Evolutionary conservation across 2,329 filamentous ascomycete genomes (phyloP).

Genomic region (Botrytis elliptica): DNA sequence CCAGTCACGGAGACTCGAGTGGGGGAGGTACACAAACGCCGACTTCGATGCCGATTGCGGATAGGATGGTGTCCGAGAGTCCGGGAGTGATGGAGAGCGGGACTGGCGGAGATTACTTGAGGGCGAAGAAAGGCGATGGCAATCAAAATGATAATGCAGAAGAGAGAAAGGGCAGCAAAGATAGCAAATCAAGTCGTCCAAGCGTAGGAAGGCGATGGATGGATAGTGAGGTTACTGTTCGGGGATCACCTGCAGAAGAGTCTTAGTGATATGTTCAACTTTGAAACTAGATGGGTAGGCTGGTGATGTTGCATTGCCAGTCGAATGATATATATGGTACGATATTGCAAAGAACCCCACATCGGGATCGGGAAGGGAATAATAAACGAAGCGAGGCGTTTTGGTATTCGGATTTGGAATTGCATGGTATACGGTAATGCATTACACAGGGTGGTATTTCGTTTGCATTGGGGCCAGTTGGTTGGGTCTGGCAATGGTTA

Average conservation of each 20-base stretch:
- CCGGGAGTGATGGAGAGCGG: neutral
- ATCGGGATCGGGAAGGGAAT: neutral
- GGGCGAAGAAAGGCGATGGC: neutral
- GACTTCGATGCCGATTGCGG: neutral
- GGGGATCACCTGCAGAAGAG: neutral
- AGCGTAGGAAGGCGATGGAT: constrained; percentile 15
- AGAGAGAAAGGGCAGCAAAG: constrained; percentile 26
- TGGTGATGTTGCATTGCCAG: neutral
- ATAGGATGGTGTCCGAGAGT: neutral
- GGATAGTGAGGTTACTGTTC: constrained; percentile 18
- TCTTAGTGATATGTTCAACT: neutral
- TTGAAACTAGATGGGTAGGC: neutral
- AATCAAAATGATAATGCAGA: constrained; percentile 21
- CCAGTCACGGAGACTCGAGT: neutral
- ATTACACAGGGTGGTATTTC: neutral
- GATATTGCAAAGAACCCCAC: neutral
- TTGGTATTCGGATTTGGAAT: neutral
- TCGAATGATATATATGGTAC: neutral
- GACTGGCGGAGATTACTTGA: neutral
- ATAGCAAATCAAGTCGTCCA: constrained; percentile 1
- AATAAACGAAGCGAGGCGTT: neutral
- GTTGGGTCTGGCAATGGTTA: neutral
- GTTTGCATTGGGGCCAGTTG: neutral
- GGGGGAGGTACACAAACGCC: neutral
- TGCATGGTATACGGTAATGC: neutral